These are phyloP conservation scores for Xylaria nigripes DNA, from an alignment of 495 filamentous ascomycete species.

Conservation along the genomic window DNA sequence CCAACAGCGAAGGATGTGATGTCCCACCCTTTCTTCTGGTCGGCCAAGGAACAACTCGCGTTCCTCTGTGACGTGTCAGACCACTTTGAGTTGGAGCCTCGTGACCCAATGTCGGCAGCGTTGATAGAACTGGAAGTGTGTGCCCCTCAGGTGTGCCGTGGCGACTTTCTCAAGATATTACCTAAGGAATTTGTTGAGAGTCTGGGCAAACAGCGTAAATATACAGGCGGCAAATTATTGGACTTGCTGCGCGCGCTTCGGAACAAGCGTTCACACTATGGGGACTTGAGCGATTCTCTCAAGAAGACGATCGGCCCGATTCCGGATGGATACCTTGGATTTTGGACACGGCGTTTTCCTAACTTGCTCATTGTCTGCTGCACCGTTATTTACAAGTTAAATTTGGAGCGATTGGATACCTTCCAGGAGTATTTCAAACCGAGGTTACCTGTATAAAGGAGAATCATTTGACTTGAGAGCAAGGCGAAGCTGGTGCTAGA, in stretches of 20 bases:
- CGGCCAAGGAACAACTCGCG: slow-evolving; percentile 69
- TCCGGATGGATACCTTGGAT: slow-evolving; percentile 76
- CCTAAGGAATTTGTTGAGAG: slow-evolving; percentile 76
- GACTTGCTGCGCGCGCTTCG: slow-evolving; percentile 82
- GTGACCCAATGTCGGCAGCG: slow-evolving; percentile 63
- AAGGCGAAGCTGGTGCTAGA: no score
- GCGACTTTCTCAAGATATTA: slow-evolving; percentile 69
- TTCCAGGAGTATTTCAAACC: slow-evolving; percentile 67
- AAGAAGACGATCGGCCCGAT: slow-evolving; percentile 72
- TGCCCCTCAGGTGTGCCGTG: slow-evolving; percentile 30
- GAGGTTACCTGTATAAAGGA: slow-evolving; percentile 18
- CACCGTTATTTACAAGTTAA: slow-evolving; percentile 57
- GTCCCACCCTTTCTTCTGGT: slow-evolving; percentile 95
- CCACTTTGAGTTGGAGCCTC: slow-evolving; percentile 84
- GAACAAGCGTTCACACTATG: slow-evolving; percentile 95
- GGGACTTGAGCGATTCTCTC: slow-evolving; percentile 75
- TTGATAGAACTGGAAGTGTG: slow-evolving; percentile 51
- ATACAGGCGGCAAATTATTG: slow-evolving; percentile 71
- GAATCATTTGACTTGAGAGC: neutral
- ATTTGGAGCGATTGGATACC: slow-evolving; percentile 56
- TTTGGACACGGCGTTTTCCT: slow-evolving; percentile 78
- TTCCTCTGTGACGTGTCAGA: slow-evolving; percentile 94
- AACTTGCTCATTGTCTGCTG: slow-evolving; percentile 75
- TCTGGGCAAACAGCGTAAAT: slow-evolving; percentile 90
- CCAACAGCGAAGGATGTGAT: slow-evolving; percentile 70